These are phyloP conservation scores for Neospermospora avenae DNA, from an alignment of 2,329 filamentous ascomycete genomes.

Conservation along the genomic window DNA sequence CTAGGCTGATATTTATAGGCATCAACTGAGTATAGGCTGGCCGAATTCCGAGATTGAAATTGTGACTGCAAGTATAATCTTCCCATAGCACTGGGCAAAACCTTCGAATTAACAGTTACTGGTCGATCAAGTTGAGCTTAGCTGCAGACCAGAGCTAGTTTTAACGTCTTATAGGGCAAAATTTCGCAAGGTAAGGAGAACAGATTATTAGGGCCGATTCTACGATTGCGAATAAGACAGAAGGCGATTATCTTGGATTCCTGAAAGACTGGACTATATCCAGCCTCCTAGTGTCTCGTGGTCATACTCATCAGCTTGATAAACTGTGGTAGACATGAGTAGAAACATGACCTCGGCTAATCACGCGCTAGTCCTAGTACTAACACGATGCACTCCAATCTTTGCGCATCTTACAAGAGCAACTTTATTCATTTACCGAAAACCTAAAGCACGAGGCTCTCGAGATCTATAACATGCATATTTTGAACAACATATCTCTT, in stretches of 20 bases:
- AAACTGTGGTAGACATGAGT: too few relatives aligned
- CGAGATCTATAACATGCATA: too few relatives aligned
- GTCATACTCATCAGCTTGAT: too few relatives aligned
- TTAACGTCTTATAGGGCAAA: background rate
- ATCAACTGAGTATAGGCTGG: background rate
- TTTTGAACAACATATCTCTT: too few relatives aligned
- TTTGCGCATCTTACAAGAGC: too few relatives aligned
- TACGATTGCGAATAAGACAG: background rate
- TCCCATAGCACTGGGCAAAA: background rate
- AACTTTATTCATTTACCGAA: too few relatives aligned
- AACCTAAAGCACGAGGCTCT: too few relatives aligned
- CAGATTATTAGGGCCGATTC: background rate
- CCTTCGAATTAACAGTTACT: background rate
- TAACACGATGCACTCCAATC: too few relatives aligned
- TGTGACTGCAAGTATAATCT: background rate
- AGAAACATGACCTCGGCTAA: too few relatives aligned
- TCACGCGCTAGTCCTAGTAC: too few relatives aligned
- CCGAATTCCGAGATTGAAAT: background rate
- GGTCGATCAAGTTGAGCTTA: background rate
- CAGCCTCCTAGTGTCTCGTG: background rate
- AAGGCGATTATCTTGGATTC: background rate
- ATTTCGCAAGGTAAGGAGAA: background rate
- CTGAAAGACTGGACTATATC: background rate
- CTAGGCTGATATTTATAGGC: background rate
- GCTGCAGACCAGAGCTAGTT: background rate